Conservation (phyloP, 2,329 filamentous ascomycete genomes). For the Grosmannia clavigera region DNA sequence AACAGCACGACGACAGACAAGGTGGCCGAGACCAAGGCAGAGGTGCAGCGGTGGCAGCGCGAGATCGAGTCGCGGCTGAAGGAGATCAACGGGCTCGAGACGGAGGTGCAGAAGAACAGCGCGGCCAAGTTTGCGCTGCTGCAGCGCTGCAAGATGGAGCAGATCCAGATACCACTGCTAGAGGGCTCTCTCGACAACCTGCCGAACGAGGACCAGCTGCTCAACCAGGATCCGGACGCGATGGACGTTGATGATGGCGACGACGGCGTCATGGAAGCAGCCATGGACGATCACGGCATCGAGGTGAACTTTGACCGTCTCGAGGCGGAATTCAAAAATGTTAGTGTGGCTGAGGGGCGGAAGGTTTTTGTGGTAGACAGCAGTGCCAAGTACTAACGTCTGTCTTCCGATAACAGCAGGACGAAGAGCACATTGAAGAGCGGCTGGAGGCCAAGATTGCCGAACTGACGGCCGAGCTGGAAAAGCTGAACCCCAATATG, state of each 20-base stretch:
- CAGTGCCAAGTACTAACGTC: not conserved
- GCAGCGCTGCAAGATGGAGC: constrained; percentile 83
- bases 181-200: constrained; percentile 71
- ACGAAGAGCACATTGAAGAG: constrained; percentile 52
- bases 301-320: constrained; percentile 74
- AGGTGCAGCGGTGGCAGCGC: constrained; percentile 73
- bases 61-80: constrained; percentile 65
- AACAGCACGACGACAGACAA: constrained; percentile 59
- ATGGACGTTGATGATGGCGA: constrained; percentile 82
- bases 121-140: constrained; percentile 74
- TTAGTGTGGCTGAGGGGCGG: constrained; percentile 35
- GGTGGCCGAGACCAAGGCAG: constrained; percentile 64
- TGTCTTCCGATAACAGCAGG: constrained; percentile 26
- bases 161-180: constrained; percentile 72
- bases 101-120: constrained; percentile 73
- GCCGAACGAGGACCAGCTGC: constrained; percentile 72
- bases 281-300: constrained; percentile 82
- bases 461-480: constrained; percentile 63
- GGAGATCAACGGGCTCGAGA: constrained; percentile 67
- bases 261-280: constrained; percentile 39
- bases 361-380: no score
- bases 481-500: constrained; percentile 95
- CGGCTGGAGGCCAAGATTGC: constrained; percentile 66
- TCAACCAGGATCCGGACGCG: constrained; percentile 67
- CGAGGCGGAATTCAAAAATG: constrained; percentile 46